Evolutionary conservation across 2,329 filamentous ascomycete genomes (phyloP), one percentile per base, ranked within the genome.

Genomic region (Peltaster fructicola): DNA sequence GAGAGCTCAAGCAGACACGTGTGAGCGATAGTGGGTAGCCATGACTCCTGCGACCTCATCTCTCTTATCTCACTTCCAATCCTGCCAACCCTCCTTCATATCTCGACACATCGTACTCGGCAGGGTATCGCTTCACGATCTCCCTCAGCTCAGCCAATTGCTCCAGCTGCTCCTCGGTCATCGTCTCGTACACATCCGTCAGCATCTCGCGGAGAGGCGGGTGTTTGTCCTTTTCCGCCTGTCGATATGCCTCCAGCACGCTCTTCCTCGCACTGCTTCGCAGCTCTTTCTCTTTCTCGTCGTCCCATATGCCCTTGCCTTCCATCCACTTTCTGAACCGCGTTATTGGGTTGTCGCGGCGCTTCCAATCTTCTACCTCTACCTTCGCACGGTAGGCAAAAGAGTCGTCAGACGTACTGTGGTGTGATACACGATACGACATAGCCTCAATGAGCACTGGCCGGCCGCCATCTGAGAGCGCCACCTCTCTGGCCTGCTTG

Each of bases 391-490:
- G 76, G 56, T 98, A 98, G 1, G 88, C 88, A 44, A 93, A 98
- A 14, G 78, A 88, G 53, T 98, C 88, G 45, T 98, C 88, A 1
- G 78, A 88, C 1, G 88, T 98, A 52, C 81, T 92, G 56, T 98
- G 88, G 48, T 98, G 82, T 5, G 79, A 85, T 20, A 95, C 84
- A n/a, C 88, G 81, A 54, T 98, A 98, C 13, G 79, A 85, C 79
- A 98, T 91, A 28, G 82, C 82, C 54, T 98, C 88, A 19, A 98
- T 75, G 6, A 98, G 58, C 0, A 98, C 67, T 0, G 81, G 82
- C 34, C 67, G 70, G 4, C 80, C 78, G n/a, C 79, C 80, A 20
- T 79, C 71, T 28, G 75, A 59, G 3, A 95, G 62, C 0, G 85
- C 84, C 43, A 85, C 68, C 23, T 68, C 63, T 2, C 84, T 67